These are phyloP conservation scores for Gloeophyllum trabeum DNA, from an alignment of 768 basidiomycete species.

Conservation along the genomic window DNA sequence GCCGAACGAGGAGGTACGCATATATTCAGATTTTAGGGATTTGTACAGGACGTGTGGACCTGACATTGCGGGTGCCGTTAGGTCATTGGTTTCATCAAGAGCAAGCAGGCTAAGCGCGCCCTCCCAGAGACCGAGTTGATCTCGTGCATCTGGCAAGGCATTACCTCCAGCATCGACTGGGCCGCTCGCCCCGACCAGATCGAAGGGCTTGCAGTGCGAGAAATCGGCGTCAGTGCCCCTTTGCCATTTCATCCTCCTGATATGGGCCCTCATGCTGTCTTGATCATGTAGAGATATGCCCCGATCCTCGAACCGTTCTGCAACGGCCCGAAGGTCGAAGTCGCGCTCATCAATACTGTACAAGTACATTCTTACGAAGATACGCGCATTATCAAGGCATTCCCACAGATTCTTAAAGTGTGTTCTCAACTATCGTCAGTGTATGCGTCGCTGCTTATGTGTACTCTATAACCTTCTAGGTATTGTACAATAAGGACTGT, in stretches of 20 bases:
- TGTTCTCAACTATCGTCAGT: slow-evolving; percentile 3
- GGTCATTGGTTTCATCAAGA: slow-evolving; percentile 70
- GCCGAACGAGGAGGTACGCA: slow-evolving; percentile 50
- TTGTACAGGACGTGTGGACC: not conserved
- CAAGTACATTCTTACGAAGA: slow-evolving; percentile 97
- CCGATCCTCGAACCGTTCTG: slow-evolving; percentile 88
- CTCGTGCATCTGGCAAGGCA: slow-evolving; percentile 85
- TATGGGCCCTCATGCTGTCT: not conserved
- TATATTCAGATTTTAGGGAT: not conserved
- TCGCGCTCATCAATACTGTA: slow-evolving; percentile 89
- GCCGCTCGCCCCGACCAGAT: slow-evolving; percentile 85
- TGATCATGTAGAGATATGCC: slow-evolving; percentile 53
- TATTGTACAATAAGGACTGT: slow-evolving; percentile 93
- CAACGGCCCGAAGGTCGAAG: slow-evolving; percentile 78
- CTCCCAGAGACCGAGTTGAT: slow-evolving; percentile 81
- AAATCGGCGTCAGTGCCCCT: slow-evolving; percentile 59
- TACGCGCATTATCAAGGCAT: slow-evolving; percentile 88
- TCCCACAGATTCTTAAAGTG: slow-evolving; percentile 90
- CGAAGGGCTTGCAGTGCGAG: slow-evolving; percentile 77
- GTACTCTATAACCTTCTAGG: slow-evolving; percentile 27
- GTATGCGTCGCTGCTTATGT: slow-evolving; percentile 1
- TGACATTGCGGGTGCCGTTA: slow-evolving; percentile 16
- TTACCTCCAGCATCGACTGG: slow-evolving; percentile 85
- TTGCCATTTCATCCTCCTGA: not conserved
- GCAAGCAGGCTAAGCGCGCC: slow-evolving; percentile 64